A percentile compares a stretch with the other conserved stretches of the same genome.
phyloP scores from a whole-genome alignment of 306 rosid genomes.

The Cicer yamashitae region DNA sequence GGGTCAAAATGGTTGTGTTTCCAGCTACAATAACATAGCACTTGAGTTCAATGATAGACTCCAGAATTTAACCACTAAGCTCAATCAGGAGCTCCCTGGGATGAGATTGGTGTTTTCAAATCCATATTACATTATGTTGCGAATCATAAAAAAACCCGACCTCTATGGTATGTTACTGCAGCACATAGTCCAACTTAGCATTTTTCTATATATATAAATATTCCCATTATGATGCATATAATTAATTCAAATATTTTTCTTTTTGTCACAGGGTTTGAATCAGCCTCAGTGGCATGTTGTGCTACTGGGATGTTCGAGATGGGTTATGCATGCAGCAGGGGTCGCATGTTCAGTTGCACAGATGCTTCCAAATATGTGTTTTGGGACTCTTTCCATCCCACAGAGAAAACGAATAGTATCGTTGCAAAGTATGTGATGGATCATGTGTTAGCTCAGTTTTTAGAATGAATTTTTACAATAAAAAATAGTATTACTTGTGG shows the following conservation, averaged over 20 bases:
- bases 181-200: not conserved
- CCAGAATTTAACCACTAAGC: conserved; percentile 50
- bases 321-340: conserved; percentile 82
- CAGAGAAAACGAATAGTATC: conserved; percentile 59
- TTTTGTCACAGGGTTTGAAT: conserved; percentile 65
- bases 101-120: conserved; percentile 72
- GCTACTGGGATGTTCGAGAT: conserved; percentile 86
- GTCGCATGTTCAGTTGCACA: conserved; percentile 60
- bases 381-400: conserved; percentile 66
- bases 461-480: conserved; percentile 12
- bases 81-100: conserved; percentile 69
- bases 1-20: conserved; percentile 59
- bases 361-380: conserved; percentile 80
- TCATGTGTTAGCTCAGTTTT: conserved; percentile 39
- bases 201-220: not conserved
- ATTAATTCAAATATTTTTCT: not conserved
- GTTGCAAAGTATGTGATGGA: conserved; percentile 51
- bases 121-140: conserved; percentile 60
- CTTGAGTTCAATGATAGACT: conserved; percentile 75
- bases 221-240: not conserved
- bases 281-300: conserved; percentile 75
- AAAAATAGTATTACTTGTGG: not conserved
- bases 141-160: conserved; percentile 59
- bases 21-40: conserved; percentile 61
- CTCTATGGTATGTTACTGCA: conserved; percentile 58